A percentile compares a stretch with the other conserved stretches of the same genome.
Conservation (phyloP, 441 rosid genomes). For the Biscutella laevigata region DNA sequence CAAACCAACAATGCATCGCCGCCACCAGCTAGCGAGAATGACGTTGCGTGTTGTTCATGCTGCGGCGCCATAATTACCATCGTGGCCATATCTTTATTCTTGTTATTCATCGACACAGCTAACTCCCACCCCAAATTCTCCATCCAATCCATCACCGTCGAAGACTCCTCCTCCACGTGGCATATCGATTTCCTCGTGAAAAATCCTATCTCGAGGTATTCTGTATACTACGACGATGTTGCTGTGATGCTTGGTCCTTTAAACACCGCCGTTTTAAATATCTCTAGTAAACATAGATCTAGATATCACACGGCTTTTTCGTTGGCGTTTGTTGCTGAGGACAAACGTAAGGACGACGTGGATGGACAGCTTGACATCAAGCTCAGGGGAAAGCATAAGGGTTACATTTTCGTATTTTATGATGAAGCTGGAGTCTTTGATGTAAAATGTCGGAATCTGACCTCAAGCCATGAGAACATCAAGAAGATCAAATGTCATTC, state of each 20-base stretch:
- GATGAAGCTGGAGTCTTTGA: neutral
- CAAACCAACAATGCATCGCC: no score
- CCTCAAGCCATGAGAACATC: neutral
- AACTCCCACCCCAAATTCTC: slow-evolving; percentile 7
- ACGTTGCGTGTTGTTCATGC: neutral
- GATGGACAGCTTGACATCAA: neutral
- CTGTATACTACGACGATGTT: neutral
- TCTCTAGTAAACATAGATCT: neutral
- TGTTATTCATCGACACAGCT: neutral
- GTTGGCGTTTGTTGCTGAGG: neutral
- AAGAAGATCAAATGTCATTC: slow-evolving; percentile 3
- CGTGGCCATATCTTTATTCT: neutral
- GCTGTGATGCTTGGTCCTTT: neutral
- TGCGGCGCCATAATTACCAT: neutral
- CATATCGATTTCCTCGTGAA: slow-evolving; percentile 11
- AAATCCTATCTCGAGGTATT: slow-evolving; percentile 3
- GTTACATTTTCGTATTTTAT: neutral
- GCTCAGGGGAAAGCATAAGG: slow-evolving; percentile 7
- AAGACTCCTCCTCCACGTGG: slow-evolving; percentile 1
- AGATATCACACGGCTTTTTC: slow-evolving; percentile 5
- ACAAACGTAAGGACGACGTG: neutral
- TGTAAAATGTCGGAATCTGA: neutral
- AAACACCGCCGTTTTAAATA: slow-evolving; percentile 5
- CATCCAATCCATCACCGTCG: slow-evolving; percentile 12
- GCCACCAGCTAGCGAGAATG: no score